Evolutionary conservation across 2,329 filamentous ascomycete genomes (phyloP).

Genomic region (Claviceps pusilla): DNA sequence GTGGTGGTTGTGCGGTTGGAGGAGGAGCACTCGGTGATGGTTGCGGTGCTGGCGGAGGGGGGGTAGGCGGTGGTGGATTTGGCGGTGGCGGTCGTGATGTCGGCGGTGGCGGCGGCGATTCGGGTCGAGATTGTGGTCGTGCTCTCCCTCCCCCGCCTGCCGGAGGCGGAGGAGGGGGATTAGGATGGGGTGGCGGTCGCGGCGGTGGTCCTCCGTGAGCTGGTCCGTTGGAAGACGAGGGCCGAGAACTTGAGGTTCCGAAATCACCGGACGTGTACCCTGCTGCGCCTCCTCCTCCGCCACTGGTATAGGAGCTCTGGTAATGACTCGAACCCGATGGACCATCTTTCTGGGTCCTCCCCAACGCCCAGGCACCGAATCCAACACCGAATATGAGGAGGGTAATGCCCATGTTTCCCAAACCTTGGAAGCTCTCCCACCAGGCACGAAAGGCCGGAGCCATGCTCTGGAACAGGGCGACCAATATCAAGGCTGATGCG

Average conservation of each 20-base stretch:
- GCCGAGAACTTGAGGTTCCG: slow-evolving; percentile 15
- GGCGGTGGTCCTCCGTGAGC: slow-evolving; percentile 13
- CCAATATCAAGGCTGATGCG: slow-evolving; percentile 56
- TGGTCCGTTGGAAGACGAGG: slow-evolving; percentile 17
- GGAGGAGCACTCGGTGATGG: background rate
- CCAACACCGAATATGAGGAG: slow-evolving; percentile 60
- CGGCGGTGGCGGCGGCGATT: slow-evolving; percentile 1
- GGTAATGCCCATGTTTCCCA: slow-evolving; percentile 58
- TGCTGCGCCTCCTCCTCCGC: slow-evolving; percentile 9
- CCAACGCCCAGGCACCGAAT: slow-evolving; percentile 57
- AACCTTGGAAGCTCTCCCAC: slow-evolving; percentile 54
- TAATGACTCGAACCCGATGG: slow-evolving; percentile 8
- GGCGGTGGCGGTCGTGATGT: slow-evolving; percentile 1
- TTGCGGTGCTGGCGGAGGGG: background rate
- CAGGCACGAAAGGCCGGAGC: slow-evolving; percentile 60
- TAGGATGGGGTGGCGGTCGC: slow-evolving; percentile 16
- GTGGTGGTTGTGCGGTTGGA: slow-evolving; percentile 2
- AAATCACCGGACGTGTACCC: slow-evolving; percentile 14
- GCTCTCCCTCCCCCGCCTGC: slow-evolving; percentile 1
- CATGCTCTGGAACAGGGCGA: slow-evolving; percentile 58
- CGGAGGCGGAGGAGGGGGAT: background rate
- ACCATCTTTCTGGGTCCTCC: slow-evolving; percentile 22
- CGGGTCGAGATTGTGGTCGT: slow-evolving; percentile 4
- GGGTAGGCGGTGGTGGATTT: slow-evolving; percentile 1
- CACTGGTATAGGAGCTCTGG: slow-evolving; percentile 9